phyloP scores from a whole-genome alignment of 1,284 basidiomycete species.

The Omphalotus olearius region DNA sequence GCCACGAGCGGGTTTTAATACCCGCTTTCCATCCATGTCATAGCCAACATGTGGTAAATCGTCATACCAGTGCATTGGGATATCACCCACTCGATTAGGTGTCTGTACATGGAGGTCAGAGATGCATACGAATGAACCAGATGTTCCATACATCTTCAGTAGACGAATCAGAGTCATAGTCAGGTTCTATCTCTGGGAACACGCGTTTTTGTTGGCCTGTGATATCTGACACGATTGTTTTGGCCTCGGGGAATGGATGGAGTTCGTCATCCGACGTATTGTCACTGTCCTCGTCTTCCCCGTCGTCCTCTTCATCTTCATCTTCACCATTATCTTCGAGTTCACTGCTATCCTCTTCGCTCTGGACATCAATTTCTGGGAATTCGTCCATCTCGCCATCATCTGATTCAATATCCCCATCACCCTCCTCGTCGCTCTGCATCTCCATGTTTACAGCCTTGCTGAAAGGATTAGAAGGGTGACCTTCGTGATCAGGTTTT shows the following conservation, averaged over 20 bases:
- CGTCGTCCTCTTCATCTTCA: conserved; percentile 30
- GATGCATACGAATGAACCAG: conserved; percentile 11
- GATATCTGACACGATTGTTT: conserved; percentile 72
- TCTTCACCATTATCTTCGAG: conserved; percentile 34
- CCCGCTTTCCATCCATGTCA: conserved; percentile 91
- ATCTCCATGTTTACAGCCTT: conserved; percentile 55
- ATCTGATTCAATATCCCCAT: conserved; percentile 43
- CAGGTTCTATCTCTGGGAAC: conserved; percentile 93
- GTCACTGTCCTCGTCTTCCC: conserved; percentile 33
- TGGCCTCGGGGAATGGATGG: conserved; percentile 59
- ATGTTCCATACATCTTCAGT: conserved; percentile 83
- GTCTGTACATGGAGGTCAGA: conserved; percentile 43
- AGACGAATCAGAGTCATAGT: conserved; percentile 95
- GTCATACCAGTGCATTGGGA: conserved; percentile 99
- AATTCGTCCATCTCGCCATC: conserved; percentile 39
- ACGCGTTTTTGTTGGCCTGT: conserved; percentile 88
- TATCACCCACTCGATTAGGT: conserved; percentile 91
- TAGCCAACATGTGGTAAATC: conserved; percentile 99
- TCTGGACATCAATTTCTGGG: conserved; percentile 23
- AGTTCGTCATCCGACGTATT: conserved; percentile 30
- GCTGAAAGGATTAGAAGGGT: conserved; percentile 26
- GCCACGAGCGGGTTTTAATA: conserved; percentile 90
- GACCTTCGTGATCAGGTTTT: conserved; percentile 33
- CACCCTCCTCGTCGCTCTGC: conserved; percentile 66
- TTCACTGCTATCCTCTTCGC: conserved; percentile 32